Evolutionary conservation across 2,329 filamentous ascomycete genomes (phyloP).

Genomic region (Aphanoascus verrucosus): DNA sequence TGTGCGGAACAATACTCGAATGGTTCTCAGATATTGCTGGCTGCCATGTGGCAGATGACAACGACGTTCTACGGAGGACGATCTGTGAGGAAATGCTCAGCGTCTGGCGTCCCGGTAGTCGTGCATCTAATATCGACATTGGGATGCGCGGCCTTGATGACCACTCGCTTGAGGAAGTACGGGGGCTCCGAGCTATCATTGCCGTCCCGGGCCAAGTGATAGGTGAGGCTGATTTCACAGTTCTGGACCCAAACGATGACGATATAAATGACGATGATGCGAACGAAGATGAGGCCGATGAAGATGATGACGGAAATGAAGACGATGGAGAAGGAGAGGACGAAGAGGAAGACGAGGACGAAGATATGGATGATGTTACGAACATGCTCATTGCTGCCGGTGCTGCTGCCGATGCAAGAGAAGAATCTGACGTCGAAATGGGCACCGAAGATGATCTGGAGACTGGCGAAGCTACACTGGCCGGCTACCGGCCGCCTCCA

Average conservation of each 20-base stretch:
- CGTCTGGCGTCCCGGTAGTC: constrained; percentile 77
- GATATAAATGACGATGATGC: constrained; percentile 42
- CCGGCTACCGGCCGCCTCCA: constrained; percentile 58
- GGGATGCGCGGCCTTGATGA: constrained; percentile 73
- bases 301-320: constrained; percentile 34
- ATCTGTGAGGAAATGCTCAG: constrained; percentile 88
- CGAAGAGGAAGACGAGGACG: constrained; percentile 28
- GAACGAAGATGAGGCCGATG: constrained; percentile 26
- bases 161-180: constrained; percentile 51
- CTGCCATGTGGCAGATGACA: constrained; percentile 71
- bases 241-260: background rate
- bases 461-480: constrained; percentile 65
- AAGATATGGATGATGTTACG: constrained; percentile 15
- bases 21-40: constrained; percentile 91
- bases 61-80: constrained; percentile 63
- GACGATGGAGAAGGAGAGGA: constrained; percentile 37
- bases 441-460: constrained; percentile 58
- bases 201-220: constrained; percentile 31
- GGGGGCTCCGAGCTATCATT: constrained; percentile 16
- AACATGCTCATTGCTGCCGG: constrained; percentile 30
- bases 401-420: constrained; percentile 36
- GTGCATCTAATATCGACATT: constrained; percentile 65
- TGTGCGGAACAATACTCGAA: constrained; percentile 95
- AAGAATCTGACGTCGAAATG: constrained; percentile 43
- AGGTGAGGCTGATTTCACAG: constrained; percentile 25